phyloP scores from a whole-genome alignment of 768 basidiomycete species.

The Coprinopsis strossmayeri region DNA sequence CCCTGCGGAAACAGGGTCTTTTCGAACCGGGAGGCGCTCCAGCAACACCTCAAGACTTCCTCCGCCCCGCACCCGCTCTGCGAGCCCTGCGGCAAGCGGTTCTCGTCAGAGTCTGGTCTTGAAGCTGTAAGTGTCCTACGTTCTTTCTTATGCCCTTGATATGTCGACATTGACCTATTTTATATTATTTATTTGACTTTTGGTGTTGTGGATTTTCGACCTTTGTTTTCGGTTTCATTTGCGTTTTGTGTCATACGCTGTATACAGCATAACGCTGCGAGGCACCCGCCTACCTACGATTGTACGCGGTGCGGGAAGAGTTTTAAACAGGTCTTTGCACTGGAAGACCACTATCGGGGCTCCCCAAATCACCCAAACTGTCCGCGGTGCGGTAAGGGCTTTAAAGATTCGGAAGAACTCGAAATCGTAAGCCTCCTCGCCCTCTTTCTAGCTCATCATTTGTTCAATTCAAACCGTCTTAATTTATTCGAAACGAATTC shows the following conservation, averaged over 20 bases:
- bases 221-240: too few relatives aligned
- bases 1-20: conserved; percentile 29
- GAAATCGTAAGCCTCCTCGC: conserved; percentile 24
- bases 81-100: conserved; percentile 26
- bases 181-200: too few relatives aligned
- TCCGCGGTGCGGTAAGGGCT: conserved; percentile 35
- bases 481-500: too few relatives aligned
- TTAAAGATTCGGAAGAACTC: conserved; percentile 25
- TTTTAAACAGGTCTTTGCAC: conserved; percentile 27
- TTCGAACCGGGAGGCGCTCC: conserved; percentile 29
- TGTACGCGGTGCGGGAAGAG: conserved; percentile 26
- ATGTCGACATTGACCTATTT: too few relatives aligned
- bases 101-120: conserved; percentile 27
- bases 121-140: conserved; percentile 34
- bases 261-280: conserved; percentile 32
- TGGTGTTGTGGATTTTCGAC: too few relatives aligned
- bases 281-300: conserved; percentile 38
- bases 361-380: conserved; percentile 41
- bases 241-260: too few relatives aligned
- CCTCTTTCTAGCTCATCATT: neutral
- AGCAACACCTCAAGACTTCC: conserved; percentile 31
- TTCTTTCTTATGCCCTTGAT: neutral
- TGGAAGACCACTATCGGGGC: conserved; percentile 42
- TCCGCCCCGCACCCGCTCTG: conserved; percentile 30
- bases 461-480: neutral